Base-by-base conservation (phyloP, 306 rosid genomes). In the Fragaria ananassa region DNA sequence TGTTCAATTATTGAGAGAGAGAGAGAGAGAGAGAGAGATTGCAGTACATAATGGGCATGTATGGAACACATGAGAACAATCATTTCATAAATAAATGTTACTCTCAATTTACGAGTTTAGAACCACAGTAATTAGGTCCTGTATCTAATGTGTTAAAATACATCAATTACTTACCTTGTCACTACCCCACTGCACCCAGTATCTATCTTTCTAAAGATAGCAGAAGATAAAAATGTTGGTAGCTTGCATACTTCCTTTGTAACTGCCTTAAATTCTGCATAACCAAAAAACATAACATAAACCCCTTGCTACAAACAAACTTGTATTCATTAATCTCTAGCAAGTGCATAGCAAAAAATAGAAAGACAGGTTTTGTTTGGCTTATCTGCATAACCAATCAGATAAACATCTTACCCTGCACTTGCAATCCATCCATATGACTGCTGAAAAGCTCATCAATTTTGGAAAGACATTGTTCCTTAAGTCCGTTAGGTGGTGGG, bases 161-260 rank as follows among this genome's bases (percentile, higher is more conserved):
- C 70, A 73, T 29, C 12, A 45, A 44, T n/a, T 29, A 54, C 42
- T 11, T 82, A 93, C 98, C 92, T 93, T 68, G 96, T 87, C 83
- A 94, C 91, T 46, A 86, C 46, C 69, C 95, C 97, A 46, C 94
- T 82, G 90, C 91, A 81, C 44, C 83, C 71, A 73, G 58, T 56
- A 72, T 94, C 97, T 27, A 94, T 91, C 93, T 94, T 94, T 81
- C 84, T 86, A 85, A 90, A 94, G 80, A 94, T 78, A 53, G 87
- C 78, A 2, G 89, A 49, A 19, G 96, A 90, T 79, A 89, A 83
- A 76, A 91, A 91, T 35, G 93, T 84, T 45, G 98, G 98, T 51
- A 94, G 91, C 89, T 86, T 94, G 92, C 98, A 94, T 60, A 94
- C 80, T 78, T 94, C 97, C 92, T 91, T 94, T 44, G 97, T 87